Percentiles rank a stretch among this genome's conserved stretches.
Conservation (phyloP, 148 eudicot genomes). For the Cornus controversa region DNA sequence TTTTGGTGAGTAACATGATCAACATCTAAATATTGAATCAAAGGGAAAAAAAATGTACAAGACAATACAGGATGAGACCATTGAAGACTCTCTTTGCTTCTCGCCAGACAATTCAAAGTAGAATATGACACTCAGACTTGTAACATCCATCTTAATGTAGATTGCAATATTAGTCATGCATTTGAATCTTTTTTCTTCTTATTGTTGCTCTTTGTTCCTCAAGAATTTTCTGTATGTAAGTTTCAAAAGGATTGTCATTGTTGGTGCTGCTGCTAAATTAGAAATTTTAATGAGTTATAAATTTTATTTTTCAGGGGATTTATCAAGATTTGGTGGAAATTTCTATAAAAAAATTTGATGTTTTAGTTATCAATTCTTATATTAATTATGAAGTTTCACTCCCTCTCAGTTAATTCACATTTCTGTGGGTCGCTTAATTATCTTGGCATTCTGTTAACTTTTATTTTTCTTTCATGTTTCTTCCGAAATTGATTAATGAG, state of each 20-base stretch:
- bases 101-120: no score
- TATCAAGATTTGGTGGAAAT: conserved; percentile 51
- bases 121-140: background rate
- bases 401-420: no score
- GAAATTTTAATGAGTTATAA: no score
- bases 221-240: background rate
- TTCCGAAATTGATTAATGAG: conserved; percentile 73
- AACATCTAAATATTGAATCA: no score
- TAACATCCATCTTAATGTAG: background rate
- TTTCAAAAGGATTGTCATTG: background rate
- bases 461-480: background rate
- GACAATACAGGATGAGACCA: no score
- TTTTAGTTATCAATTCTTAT: conserved; percentile 42
- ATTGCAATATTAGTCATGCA: background rate
- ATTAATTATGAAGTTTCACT: background rate
- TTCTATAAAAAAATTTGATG: conserved; percentile 83
- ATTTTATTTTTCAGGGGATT: no score
- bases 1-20: no score
- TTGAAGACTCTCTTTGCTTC: no score
- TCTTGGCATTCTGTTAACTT: background rate
- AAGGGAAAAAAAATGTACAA: no score
- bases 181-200: background rate
- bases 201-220: background rate
- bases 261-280: background rate
- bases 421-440: no score